These are phyloP conservation scores for Vickermania ingenoplastis DNA, from an alignment of 208 protist genomes.

Conservation along the genomic window DNA sequence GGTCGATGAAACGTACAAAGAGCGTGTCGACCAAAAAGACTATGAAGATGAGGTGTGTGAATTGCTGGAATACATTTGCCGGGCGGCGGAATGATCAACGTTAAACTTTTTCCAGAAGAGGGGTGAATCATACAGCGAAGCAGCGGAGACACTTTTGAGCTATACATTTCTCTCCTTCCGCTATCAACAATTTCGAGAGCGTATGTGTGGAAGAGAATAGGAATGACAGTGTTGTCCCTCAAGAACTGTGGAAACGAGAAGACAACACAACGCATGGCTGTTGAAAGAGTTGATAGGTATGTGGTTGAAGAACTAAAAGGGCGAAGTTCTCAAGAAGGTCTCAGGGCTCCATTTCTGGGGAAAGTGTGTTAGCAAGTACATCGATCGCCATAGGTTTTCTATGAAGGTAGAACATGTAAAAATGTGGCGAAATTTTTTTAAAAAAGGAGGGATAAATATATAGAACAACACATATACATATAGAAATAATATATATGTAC, in stretches of 20 bases:
- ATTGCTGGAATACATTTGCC: not conserved
- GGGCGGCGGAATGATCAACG: not conserved
- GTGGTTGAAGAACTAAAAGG: not conserved
- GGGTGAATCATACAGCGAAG: not conserved
- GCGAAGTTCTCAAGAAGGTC: not conserved
- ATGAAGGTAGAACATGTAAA: slow-evolving; percentile 1
- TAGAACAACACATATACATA: too few species aligned
- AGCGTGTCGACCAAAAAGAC: too few species aligned
- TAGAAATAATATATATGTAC: too few species aligned
- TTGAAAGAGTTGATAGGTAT: too few species aligned
- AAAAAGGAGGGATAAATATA: too few species aligned
- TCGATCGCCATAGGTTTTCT: not conserved
- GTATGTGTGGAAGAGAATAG: too few species aligned
- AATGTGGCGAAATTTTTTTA: not conserved
- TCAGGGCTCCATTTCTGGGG: not conserved
- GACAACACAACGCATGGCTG: too few species aligned
- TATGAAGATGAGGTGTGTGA: too few species aligned
- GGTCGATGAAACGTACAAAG: not conserved
- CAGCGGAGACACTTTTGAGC: not conserved
- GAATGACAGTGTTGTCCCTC: too few species aligned
- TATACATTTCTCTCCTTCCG: not conserved
- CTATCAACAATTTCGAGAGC: not conserved
- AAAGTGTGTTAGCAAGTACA: not conserved
- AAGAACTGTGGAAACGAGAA: too few species aligned
- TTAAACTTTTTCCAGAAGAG: not conserved